phyloP scores from a whole-genome alignment of 768 basidiomycete genomes.

The Rhodosporidiobolus sp. region DNA sequence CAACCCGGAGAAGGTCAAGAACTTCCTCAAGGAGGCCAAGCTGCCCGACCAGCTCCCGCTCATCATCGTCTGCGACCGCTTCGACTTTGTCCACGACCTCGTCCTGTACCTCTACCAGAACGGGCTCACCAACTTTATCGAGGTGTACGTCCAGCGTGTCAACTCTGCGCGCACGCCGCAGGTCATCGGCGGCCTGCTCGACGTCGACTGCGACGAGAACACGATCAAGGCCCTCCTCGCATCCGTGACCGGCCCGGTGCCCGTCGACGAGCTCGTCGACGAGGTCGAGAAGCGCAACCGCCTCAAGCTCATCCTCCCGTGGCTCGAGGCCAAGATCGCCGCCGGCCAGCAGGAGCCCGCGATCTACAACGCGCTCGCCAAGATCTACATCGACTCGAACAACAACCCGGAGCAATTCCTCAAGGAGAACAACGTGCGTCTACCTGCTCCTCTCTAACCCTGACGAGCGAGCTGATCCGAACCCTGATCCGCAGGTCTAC shows the following conservation, averaged over 20 bases:
- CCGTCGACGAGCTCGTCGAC: slow-evolving; percentile 93
- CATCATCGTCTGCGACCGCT: slow-evolving; percentile 99
- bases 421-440: slow-evolving; percentile 92
- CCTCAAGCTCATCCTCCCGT: slow-evolving; percentile 92
- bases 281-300: slow-evolving; percentile 96
- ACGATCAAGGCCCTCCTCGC: slow-evolving; percentile 92
- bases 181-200: slow-evolving; percentile 90
- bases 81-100: slow-evolving; percentile 98
- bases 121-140: slow-evolving; percentile 91
- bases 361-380: slow-evolving; percentile 94
- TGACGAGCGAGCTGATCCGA: too few species aligned
- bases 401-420: slow-evolving; percentile 96
- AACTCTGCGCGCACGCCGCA: slow-evolving; percentile 96
- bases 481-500: too few species aligned
- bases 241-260: slow-evolving; percentile 94
- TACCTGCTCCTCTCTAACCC: neutral
- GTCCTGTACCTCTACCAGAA: slow-evolving; percentile 99
- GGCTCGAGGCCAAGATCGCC: slow-evolving; percentile 90
- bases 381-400: slow-evolving; percentile 98
- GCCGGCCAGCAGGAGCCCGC: slow-evolving; percentile 90
- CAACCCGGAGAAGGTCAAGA: slow-evolving; percentile 99
- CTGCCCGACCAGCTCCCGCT: slow-evolving; percentile 93
- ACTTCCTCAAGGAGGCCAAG: slow-evolving; percentile 98
- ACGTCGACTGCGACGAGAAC: slow-evolving; percentile 94
- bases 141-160: slow-evolving; percentile 98